phyloP scores from a whole-genome alignment of 441 rosid species.

The Brassica hybrid region DNA sequence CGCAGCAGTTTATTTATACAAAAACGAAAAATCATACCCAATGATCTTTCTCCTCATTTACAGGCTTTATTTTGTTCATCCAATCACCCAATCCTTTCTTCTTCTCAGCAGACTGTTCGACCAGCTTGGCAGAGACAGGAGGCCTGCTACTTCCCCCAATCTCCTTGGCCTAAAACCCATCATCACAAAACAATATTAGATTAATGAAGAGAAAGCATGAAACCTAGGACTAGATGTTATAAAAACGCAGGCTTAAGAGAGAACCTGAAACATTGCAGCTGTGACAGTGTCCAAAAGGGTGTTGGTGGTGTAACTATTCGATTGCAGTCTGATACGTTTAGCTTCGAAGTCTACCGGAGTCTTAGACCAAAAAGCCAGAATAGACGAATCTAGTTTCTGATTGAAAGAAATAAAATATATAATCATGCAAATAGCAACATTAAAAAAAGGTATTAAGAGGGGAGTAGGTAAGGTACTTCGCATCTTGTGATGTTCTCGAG shows the following conservation, averaged over 20 bases:
- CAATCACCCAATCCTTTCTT: slow-evolving; percentile 86
- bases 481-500: slow-evolving; percentile 94
- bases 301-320: slow-evolving; percentile 87
- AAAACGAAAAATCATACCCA: slow-evolving; percentile 66
- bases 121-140: slow-evolving; percentile 51
- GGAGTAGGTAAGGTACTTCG: too few species aligned
- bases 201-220: background rate
- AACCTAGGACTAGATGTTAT: background rate
- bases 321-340: slow-evolving; percentile 90
- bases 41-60: slow-evolving; percentile 95
- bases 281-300: slow-evolving; percentile 92
- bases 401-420: background rate
- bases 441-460: too few species aligned
- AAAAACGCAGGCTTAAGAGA: background rate
- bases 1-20: background rate
- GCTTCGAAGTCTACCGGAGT: slow-evolving; percentile 92
- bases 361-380: slow-evolving; percentile 96
- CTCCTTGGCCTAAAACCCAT: slow-evolving; percentile 77
- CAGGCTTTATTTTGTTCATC: slow-evolving; percentile 92
- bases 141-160: slow-evolving; percentile 83
- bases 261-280: slow-evolving; percentile 97
- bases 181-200: slow-evolving; percentile 8
- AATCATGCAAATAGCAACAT: background rate
- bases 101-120: slow-evolving; percentile 73
- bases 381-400: slow-evolving; percentile 82